Conservation (phyloP, 2,329 filamentous ascomycete genomes). For the Talaromyces sp. region DNA sequence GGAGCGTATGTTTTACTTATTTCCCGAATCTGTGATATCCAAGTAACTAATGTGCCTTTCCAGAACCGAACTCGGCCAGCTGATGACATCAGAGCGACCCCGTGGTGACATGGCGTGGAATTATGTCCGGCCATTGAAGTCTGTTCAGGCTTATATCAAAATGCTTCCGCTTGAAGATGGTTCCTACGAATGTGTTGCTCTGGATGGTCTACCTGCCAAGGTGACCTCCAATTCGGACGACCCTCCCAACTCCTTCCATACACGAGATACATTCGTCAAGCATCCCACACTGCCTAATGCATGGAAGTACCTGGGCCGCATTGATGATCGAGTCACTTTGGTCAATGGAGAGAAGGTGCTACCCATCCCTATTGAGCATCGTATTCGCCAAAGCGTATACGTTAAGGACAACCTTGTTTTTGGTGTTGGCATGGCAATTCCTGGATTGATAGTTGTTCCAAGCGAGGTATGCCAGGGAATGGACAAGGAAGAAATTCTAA, state of each 20-base stretch:
- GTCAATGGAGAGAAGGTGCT: slow-evolving; percentile 23
- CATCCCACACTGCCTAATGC: neutral
- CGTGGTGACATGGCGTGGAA: neutral
- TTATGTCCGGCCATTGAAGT: neutral
- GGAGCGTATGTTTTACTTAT: neutral
- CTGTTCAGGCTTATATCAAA: neutral
- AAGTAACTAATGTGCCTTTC: neutral
- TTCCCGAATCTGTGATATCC: neutral
- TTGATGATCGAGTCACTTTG: slow-evolving; percentile 16
- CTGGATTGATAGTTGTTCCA: neutral
- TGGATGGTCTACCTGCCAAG: neutral
- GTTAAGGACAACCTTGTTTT: neutral
- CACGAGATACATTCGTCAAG: slow-evolving; percentile 3
- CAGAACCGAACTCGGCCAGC: neutral
- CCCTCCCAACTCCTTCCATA: slow-evolving; percentile 1
- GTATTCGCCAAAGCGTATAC: neutral
- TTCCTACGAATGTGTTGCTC: neutral
- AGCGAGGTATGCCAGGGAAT: neutral
- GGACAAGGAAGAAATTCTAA: neutral
- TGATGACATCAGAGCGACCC: neutral
- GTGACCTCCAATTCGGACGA: neutral
- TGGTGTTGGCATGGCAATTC: neutral
- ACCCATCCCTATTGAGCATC: slow-evolving; percentile 17
- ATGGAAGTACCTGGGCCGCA: slow-evolving; percentile 17
- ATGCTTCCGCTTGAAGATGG: neutral